phyloP scores from a whole-genome alignment of 345 rosid genomes.

The Euphorbia peplus region DNA sequence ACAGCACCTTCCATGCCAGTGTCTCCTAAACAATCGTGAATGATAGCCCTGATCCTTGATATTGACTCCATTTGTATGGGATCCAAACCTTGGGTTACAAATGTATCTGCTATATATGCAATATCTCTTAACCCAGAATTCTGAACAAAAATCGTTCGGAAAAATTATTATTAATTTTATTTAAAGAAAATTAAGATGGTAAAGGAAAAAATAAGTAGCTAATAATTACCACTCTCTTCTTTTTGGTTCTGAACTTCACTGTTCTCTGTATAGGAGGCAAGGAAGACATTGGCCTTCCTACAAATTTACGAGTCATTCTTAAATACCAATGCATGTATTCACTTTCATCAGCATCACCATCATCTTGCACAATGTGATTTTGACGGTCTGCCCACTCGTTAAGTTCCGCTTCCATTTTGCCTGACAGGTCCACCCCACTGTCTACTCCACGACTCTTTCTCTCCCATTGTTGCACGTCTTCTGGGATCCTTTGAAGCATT shows the following conservation, averaged over 20 bases:
- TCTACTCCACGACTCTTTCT: conserved; percentile 90
- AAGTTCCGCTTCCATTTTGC: conserved; percentile 70
- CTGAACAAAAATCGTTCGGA: conserved; percentile 34
- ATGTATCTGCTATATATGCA: conserved; percentile 70
- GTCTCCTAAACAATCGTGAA: conserved; percentile 81
- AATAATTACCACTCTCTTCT: conserved; percentile 56
- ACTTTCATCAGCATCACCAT: conserved; percentile 52
- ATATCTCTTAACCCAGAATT: conserved; percentile 78
- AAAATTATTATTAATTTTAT: background rate
- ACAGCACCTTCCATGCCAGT: conserved; percentile 38
- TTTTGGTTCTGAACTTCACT: conserved; percentile 27
- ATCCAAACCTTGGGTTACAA: conserved; percentile 61
- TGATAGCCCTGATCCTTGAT: conserved; percentile 64
- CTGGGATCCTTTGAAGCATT: conserved; percentile 69
- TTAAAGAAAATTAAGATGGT: background rate
- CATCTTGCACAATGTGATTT: conserved; percentile 58
- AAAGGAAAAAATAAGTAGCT: conserved; percentile 9
- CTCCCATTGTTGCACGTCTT: conserved; percentile 73
- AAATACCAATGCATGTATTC: conserved; percentile 78
- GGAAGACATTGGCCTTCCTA: conserved; percentile 83
- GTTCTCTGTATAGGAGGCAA: conserved; percentile 61
- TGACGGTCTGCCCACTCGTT: conserved; percentile 74
- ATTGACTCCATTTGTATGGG: conserved; percentile 62
- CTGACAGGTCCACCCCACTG: conserved; percentile 79
- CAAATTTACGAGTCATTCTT: conserved; percentile 70